These are phyloP conservation scores for Solanum virginianum DNA, from an alignment of 257 asterid species.

Conservation along the genomic window DNA sequence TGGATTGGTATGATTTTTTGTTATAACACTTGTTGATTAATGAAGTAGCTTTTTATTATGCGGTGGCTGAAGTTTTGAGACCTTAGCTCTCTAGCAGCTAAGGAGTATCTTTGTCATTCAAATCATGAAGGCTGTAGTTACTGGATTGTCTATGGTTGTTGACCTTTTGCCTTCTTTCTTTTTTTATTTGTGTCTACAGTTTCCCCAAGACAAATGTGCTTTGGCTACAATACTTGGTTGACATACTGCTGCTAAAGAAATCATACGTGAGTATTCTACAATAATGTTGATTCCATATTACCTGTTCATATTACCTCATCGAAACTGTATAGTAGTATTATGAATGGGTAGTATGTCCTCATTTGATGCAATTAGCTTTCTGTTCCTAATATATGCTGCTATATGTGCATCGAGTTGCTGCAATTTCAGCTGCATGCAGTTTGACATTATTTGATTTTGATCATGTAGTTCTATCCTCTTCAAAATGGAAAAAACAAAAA, in stretches of 20 bases:
- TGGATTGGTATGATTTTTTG: neutral
- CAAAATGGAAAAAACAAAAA: neutral
- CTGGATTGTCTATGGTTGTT: neutral
- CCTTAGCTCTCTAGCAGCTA: neutral
- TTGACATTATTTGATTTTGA: neutral
- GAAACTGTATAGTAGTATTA: neutral
- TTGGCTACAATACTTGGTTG: slow-evolving; percentile 89
- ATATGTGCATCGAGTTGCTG: neutral
- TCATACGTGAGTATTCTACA: slow-evolving; percentile 52
- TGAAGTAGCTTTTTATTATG: neutral
- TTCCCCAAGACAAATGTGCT: slow-evolving; percentile 87
- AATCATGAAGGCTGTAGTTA: neutral
- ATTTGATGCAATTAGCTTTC: neutral
- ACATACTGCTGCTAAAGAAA: slow-evolving; percentile 68
- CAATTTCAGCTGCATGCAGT: neutral
- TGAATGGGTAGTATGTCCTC: neutral
- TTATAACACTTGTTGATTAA: neutral
- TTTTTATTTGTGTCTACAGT: slow-evolving; percentile 19
- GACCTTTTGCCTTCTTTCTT: neutral
- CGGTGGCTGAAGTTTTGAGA: neutral
- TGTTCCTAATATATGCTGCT: neutral
- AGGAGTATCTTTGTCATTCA: neutral
- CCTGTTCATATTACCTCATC: neutral
- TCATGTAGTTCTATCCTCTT: neutral
- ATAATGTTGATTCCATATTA: neutral